Evolutionary conservation across 768 basidiomycete species (phyloP).

Genomic region (Kwoniella pini): DNA sequence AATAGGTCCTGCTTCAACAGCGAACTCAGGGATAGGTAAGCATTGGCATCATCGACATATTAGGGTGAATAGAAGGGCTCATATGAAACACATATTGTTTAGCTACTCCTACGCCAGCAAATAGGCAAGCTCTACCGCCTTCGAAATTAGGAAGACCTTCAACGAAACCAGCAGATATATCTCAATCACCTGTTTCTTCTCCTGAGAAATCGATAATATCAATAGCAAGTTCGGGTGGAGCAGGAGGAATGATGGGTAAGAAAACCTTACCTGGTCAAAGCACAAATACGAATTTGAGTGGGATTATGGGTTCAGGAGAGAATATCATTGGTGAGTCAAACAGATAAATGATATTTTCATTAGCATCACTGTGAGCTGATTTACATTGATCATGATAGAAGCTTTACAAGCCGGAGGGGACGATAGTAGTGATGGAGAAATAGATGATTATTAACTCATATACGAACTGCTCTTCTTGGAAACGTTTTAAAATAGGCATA

Average conservation of each 20-base stretch:
- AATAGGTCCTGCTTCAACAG: neutral
- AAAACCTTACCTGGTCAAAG: conserved; percentile 20
- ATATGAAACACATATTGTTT: neutral
- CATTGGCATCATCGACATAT: neutral
- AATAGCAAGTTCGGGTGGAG: conserved; percentile 1
- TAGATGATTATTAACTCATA: conserved; percentile 16
- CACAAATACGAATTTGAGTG: neutral
- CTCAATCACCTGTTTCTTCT: conserved; percentile 6
- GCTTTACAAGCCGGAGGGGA: conserved; percentile 7
- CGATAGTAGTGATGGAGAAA: conserved; percentile 18
- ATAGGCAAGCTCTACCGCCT: conserved; percentile 29
- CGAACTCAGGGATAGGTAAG: conserved; percentile 11
- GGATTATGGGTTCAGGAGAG: neutral
- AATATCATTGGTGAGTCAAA: conserved; percentile 5
- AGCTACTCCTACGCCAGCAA: conserved; percentile 20
- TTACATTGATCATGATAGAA: neutral
- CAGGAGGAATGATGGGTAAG: conserved; percentile 10
- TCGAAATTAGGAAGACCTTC: conserved; percentile 45
- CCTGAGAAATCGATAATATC: conserved; percentile 23
- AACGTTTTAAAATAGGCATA: too few relatives aligned
- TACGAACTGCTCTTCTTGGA: too few relatives aligned
- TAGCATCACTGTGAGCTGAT: neutral
- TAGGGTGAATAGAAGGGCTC: neutral
- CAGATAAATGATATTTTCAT: neutral
- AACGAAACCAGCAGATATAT: conserved; percentile 15